phyloP scores from a whole-genome alignment of 2,329 filamentous ascomycete species.

The Huntiella omanensis region DNA sequence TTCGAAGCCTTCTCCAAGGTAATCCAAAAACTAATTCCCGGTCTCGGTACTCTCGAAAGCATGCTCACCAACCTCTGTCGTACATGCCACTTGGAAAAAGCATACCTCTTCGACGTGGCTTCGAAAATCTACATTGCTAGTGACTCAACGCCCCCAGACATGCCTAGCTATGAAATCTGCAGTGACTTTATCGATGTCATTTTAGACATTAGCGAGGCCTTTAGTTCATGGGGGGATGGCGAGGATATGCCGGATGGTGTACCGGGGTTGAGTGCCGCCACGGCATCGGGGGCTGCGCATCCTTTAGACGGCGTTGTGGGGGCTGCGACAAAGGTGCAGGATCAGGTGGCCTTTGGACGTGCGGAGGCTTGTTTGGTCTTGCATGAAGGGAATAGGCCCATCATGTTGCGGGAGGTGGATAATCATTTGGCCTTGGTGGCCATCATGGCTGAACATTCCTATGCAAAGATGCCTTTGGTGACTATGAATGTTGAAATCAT shows the following conservation, averaged over 20 bases:
- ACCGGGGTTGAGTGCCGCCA: too few species aligned
- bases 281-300: constrained; percentile 19
- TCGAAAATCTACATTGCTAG: constrained; percentile 98
- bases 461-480: constrained; percentile 66
- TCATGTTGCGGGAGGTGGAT: constrained; percentile 51
- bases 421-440: constrained; percentile 65
- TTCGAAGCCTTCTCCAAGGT: constrained; percentile 98
- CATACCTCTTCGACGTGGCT: constrained; percentile 91
- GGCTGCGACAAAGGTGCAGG: constrained; percentile 28
- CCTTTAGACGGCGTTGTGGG: constrained; percentile 37
- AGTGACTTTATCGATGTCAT: constrained; percentile 98
- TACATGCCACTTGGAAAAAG: constrained; percentile 91
- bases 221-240: constrained; percentile 44
- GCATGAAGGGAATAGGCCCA: constrained; percentile 42
- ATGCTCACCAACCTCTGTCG: constrained; percentile 87
- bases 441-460: constrained; percentile 70
- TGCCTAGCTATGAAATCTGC: constrained; percentile 94
- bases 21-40: constrained; percentile 90
- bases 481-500: constrained; percentile 77
- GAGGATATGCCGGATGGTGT: too few species aligned
- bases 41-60: constrained; percentile 79
- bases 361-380: constrained; percentile 51
- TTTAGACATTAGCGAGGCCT: constrained; percentile 89
- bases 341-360: constrained; percentile 46
- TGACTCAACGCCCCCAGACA: constrained; percentile 80